A percentile compares a stretch with the other conserved stretches of the same genome.
These are phyloP conservation scores for Cucurbitaria berberidis DNA, from an alignment of 2,329 filamentous ascomycete genomes.

Conservation along the genomic window DNA sequence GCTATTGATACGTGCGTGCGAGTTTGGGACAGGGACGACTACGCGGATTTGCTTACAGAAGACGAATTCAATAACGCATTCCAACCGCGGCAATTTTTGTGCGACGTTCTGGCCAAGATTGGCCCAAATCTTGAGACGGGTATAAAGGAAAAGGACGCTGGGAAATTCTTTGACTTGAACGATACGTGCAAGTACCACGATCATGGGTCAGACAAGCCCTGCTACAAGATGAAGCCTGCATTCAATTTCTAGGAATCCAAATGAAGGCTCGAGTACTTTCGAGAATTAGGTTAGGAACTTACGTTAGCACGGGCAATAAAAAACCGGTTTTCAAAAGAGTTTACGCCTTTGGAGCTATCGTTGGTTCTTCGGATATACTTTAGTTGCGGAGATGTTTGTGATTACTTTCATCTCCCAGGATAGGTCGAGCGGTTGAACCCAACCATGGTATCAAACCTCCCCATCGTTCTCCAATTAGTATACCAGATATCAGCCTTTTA, in stretches of 20 bases:
- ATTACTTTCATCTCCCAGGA: too few species aligned
- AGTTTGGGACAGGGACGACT: neutral
- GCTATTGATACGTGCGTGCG: conserved; percentile 3
- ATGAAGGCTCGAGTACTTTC: too few species aligned
- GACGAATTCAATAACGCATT: neutral
- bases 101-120: neutral
- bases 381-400: too few species aligned
- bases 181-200: conserved; percentile 10
- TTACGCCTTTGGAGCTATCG: too few species aligned
- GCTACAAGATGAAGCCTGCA: conserved; percentile 8
- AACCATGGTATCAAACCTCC: too few species aligned
- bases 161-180: neutral
- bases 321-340: too few species aligned
- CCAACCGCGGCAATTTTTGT: neutral
- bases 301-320: too few species aligned
- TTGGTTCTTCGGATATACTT: too few species aligned
- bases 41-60: neutral
- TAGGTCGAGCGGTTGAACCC: too few species aligned
- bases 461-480: too few species aligned
- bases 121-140: neutral
- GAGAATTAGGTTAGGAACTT: too few species aligned
- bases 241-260: neutral
- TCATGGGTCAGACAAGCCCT: conserved; percentile 7
- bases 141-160: neutral
- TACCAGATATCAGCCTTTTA: too few species aligned